Conservation (phyloP, 345 rosid species). For the Populus pruinosa region DNA sequence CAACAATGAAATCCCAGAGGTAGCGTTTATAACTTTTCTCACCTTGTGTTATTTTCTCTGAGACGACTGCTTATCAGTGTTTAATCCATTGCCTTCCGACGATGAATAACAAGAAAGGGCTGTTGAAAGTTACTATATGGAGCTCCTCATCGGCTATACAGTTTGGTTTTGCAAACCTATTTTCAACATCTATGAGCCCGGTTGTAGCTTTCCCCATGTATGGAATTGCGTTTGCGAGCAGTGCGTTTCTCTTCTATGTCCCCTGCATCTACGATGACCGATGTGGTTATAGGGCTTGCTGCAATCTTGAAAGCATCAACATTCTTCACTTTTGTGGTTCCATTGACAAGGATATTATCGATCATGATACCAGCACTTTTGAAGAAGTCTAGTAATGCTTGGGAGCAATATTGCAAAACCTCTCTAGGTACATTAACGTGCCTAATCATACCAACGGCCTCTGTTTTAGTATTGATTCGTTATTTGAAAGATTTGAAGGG, state of each 20-base stretch:
- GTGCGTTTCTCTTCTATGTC: background rate
- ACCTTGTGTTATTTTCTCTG: background rate
- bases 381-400: background rate
- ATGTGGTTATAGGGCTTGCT: background rate
- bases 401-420: background rate
- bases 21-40: background rate
- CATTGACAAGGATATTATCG: background rate
- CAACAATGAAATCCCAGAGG: conserved; percentile 1
- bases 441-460: background rate
- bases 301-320: background rate
- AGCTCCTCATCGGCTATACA: background rate
- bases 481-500: background rate
- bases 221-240: background rate
- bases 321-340: background rate
- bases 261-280: background rate
- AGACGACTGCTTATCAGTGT: background rate
- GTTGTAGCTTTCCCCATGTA: background rate
- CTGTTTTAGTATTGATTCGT: background rate
- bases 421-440: background rate
- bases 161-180: conserved; percentile 1
- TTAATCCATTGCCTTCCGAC: background rate
- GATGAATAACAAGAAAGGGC: background rate
- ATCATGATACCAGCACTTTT: background rate
- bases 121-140: background rate
- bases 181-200: conserved; percentile 1